Evolutionary conservation across 1,139 yeast genomes (phyloP).

Genomic region (Scheffersomyces illinoinensis): DNA sequence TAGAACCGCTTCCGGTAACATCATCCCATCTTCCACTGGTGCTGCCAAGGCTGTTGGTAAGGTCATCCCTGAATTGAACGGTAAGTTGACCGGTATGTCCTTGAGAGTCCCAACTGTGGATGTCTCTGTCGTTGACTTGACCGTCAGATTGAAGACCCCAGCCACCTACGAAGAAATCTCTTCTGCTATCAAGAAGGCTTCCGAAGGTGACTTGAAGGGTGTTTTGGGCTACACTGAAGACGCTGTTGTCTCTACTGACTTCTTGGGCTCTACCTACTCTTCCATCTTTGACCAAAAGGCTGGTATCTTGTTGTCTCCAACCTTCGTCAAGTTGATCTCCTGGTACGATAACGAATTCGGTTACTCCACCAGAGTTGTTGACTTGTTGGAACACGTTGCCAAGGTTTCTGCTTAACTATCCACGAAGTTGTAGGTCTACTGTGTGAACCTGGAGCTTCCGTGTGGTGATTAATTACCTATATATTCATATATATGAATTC

Average conservation of each 20-base stretch:
- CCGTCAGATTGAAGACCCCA: conserved; percentile 66
- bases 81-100: conserved; percentile 87
- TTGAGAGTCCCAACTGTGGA: conserved; percentile 87
- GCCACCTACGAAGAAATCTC: conserved; percentile 77
- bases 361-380: conserved; percentile 90
- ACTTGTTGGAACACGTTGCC: conserved; percentile 77
- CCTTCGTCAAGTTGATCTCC: conserved; percentile 81
- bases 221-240: conserved; percentile 82
- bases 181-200: conserved; percentile 67
- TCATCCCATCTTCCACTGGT: conserved; percentile 88
- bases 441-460: not conserved
- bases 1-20: conserved; percentile 88
- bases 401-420: conserved; percentile 27
- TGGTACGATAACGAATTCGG: conserved; percentile 94
- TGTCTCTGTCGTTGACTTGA: conserved; percentile 77
- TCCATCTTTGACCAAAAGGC: conserved; percentile 85
- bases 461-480: not conserved
- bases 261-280: conserved; percentile 75
- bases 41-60: conserved; percentile 93
- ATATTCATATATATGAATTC: not conserved
- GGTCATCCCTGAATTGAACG: conserved; percentile 85
- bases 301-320: conserved; percentile 79
- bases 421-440: conserved; percentile 13
- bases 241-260: conserved; percentile 83
- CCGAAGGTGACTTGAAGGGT: conserved; percentile 73